A percentile compares a stretch with the other conserved stretches of the same genome.
These are phyloP conservation scores for Onygenales sp. DNA, from an alignment of 2,329 filamentous ascomycete species.

Conservation along the genomic window DNA sequence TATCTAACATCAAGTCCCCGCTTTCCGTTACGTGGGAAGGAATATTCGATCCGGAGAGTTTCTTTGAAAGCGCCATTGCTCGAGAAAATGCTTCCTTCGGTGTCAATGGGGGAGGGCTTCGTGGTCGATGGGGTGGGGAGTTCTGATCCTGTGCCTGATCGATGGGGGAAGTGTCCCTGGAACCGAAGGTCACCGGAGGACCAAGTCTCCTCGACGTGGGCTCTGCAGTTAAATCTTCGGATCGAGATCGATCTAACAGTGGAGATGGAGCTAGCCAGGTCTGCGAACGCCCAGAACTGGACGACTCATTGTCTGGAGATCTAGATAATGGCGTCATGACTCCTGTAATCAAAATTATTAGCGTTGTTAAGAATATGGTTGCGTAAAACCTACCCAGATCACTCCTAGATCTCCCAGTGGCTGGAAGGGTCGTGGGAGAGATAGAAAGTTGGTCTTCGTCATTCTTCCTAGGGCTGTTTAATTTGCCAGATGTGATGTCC, in stretches of 20 bases:
- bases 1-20: conserved; percentile 94
- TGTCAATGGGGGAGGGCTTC: conserved; percentile 67
- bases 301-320: conserved; percentile 25
- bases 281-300: conserved; percentile 17
- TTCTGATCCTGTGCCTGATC: not conserved
- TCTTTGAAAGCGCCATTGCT: conserved; percentile 75
- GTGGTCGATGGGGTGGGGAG: conserved; percentile 40
- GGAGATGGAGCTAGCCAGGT: conserved; percentile 28
- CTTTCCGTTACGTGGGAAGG: conserved; percentile 84
- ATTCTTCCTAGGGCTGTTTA: conserved; percentile 14
- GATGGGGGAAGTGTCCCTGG: not conserved
- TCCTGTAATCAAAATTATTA: conserved; percentile 5
- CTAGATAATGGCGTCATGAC: conserved; percentile 30
- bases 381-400: conserved; percentile 30
- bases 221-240: conserved; percentile 44
- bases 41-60: conserved; percentile 82
- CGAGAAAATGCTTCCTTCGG: conserved; percentile 70
- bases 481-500: conserved; percentile 28
- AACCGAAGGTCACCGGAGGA: not conserved
- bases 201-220: conserved; percentile 19
- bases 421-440: conserved; percentile 19
- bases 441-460: conserved; percentile 10
- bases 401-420: conserved; percentile 32
- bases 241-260: conserved; percentile 40
- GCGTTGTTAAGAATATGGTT: conserved; percentile 2